Base-by-base conservation (phyloP, 306 rosid species). In the Cucurbita maxima region DNA sequence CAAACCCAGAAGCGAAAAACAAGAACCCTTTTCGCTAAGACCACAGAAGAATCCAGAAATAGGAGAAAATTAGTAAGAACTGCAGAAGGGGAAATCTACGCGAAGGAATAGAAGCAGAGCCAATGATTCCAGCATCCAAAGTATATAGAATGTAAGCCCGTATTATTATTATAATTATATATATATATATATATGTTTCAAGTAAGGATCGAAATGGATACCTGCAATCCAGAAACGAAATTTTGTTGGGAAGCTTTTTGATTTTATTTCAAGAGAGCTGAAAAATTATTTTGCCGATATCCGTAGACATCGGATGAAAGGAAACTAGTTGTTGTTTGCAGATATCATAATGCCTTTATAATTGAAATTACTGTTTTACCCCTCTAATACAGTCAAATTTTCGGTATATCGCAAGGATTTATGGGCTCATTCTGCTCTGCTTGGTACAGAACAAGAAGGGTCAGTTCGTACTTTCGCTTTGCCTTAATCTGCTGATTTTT, bases 61-160 rank as follows among this genome's bases (percentile, higher is more conserved):
- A 71, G 53, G 76, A 78, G 66, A 61, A 74, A 78, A 40, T 60
- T 60, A 45, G 34, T 78, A 72, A 34, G 64, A 83, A 71, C 50
- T 47, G 16, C 59, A 20, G n/a, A 36, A 55, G 72, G 78, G 79
- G 78, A 78, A 83, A 82, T 71, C 83, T 77, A 75, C 66, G 83
- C 51, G 77, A 57, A 73, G 37, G 76, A 79, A 79, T 43, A 77
- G 82, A 83, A 78, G 83, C 78, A 61, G 76, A 22, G 78, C 78
- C 75, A 78, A 66, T 58, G 79, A 81, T 78, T 82, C 75, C 73
- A 68, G 77, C 82, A 64, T 66, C 54, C 37, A 54, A 81, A 63
- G 66, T 76, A 67, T 72, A 61, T 51, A 66, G 62, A 80, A 56
- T 76, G 78, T 47, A 74, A 41, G 74, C n/a, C 62, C 53, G 61